phyloP scores from a whole-genome alignment of 352 stramenopile genomes.

The Pythium oligandrum region DNA sequence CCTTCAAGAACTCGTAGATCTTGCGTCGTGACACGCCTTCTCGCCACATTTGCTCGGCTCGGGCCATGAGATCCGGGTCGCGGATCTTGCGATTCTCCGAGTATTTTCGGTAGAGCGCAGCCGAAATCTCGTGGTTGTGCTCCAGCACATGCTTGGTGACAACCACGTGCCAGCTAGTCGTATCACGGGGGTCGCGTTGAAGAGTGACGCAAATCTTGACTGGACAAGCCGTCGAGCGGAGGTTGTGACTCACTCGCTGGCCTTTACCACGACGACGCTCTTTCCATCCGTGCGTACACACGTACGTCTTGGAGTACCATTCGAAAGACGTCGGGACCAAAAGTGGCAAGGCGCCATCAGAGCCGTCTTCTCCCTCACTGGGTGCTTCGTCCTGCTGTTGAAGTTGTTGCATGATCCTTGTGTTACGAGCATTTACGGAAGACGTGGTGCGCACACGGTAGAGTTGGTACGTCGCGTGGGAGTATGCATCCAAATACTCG shows the following conservation, averaged over 20 bases:
- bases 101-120: constrained; percentile 55
- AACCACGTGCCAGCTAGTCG: constrained; percentile 50
- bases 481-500: constrained; percentile 56
- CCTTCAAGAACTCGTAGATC: constrained; percentile 73
- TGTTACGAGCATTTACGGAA: constrained; percentile 57
- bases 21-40: constrained; percentile 47
- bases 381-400: constrained; percentile 11
- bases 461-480: constrained; percentile 52
- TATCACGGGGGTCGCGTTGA: constrained; percentile 31
- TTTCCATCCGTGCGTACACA: constrained; percentile 80
- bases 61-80: constrained; percentile 48
- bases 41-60: constrained; percentile 58
- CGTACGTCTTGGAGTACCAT: constrained; percentile 80
- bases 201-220: constrained; percentile 70
- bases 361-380: neutral
- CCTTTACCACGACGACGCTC: constrained; percentile 58
- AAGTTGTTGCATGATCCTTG: constrained; percentile 43
- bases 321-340: constrained; percentile 51
- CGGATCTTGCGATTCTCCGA: constrained; percentile 60
- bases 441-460: constrained; percentile 76
- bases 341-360: constrained; percentile 7
- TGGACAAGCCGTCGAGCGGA: constrained; percentile 59
- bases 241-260: constrained; percentile 62
- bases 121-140: constrained; percentile 73
- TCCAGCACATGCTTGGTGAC: constrained; percentile 66